A percentile compares a stretch with the other conserved stretches of the same genome.
phyloP scores from a whole-genome alignment of 2,329 filamentous ascomycete species.

The Diaporthe longicolla region DNA sequence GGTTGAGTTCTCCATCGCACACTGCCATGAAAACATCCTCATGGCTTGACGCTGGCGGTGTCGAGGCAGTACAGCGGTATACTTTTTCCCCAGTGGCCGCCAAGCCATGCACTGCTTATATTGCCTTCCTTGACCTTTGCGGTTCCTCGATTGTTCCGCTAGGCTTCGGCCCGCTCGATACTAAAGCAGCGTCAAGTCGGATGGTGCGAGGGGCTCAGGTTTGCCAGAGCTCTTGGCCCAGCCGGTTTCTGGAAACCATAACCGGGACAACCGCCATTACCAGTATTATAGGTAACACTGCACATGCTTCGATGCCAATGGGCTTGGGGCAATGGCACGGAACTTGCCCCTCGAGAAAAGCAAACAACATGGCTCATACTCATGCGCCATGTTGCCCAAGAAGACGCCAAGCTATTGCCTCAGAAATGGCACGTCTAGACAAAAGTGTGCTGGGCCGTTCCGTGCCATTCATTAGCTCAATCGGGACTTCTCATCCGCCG shows the following conservation, averaged over 20 bases:
- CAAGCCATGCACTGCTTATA: neutral
- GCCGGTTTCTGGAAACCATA: no score
- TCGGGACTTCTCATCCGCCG: neutral
- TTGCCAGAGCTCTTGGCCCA: neutral
- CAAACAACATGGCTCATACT: neutral
- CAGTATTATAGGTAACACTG: neutral
- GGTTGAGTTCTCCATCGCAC: neutral
- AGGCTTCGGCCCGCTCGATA: neutral
- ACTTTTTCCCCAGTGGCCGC: neutral
- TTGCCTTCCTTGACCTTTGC: neutral
- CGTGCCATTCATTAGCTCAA: slow-evolving; percentile 2
- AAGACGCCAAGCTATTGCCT: slow-evolving; percentile 2
- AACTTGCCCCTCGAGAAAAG: no score
- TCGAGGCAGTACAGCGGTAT: slow-evolving; percentile 10
- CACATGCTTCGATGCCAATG: neutral
- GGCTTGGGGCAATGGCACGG: neutral
- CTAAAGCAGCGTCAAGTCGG: neutral
- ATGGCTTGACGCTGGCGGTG: neutral
- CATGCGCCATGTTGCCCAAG: neutral
- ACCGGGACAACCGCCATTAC: neutral
- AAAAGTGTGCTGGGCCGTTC: slow-evolving; percentile 11
- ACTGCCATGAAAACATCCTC: neutral
- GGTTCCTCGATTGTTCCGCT: neutral
- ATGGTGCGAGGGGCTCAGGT: neutral
- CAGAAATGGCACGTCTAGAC: neutral